Evolutionary conservation across 1,284 basidiomycete genomes (phyloP).

Genomic region (Somion occarium): DNA sequence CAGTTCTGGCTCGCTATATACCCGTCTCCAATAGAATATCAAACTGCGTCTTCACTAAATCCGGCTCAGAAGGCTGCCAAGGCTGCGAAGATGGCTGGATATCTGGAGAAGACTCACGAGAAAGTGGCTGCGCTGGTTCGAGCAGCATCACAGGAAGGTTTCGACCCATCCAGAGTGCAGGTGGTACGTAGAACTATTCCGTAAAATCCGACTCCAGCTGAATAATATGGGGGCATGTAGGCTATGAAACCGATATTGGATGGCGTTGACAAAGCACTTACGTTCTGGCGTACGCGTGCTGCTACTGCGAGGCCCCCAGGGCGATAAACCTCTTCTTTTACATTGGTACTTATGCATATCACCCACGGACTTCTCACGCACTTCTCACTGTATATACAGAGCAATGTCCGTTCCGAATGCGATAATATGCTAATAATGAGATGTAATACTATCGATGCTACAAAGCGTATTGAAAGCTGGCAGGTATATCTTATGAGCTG

Average conservation of each 20-base stretch:
- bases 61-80: constrained; percentile 68
- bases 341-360: not conserved
- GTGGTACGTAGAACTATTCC: constrained; percentile 44
- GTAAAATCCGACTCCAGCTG: not conserved
- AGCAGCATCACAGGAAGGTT: constrained; percentile 54
- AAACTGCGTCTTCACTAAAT: constrained; percentile 41
- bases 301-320: constrained; percentile 1
- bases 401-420: not conserved
- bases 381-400: constrained; percentile 1
- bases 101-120: constrained; percentile 72
- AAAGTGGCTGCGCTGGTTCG: constrained; percentile 76
- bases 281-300: constrained; percentile 42
- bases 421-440: not conserved
- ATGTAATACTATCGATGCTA: not conserved
- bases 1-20: constrained; percentile 94
- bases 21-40: constrained; percentile 63
- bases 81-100: constrained; percentile 81
- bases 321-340: too few relatives aligned
- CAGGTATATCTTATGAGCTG: too few relatives aligned
- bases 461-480: too few relatives aligned
- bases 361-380: too few relatives aligned
- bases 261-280: constrained; percentile 75
- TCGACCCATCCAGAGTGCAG: constrained; percentile 62
- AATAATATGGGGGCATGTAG: constrained; percentile 32
- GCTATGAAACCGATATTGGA: constrained; percentile 78